phyloP scores from a whole-genome alignment of 108 stramenopile genomes.

The Aurantiochytrium sp. region DNA sequence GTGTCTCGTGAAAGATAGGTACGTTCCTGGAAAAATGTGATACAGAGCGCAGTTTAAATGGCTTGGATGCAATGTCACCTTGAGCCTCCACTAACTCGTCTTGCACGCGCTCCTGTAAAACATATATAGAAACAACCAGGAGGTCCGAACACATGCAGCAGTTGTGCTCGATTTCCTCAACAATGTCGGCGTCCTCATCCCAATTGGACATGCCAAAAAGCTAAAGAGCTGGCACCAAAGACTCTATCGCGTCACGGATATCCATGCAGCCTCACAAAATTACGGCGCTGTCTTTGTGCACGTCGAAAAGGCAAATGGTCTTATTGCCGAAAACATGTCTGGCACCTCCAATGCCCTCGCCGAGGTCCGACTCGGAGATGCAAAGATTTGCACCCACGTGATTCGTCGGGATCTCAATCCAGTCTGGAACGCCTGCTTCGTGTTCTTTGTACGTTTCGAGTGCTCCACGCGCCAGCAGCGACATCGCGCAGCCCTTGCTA shows the following conservation, averaged over 20 bases:
- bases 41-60: neutral
- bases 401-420: slow-evolving; percentile 8
- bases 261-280: neutral
- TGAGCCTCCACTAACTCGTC: neutral
- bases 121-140: neutral
- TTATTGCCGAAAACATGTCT: slow-evolving; percentile 3
- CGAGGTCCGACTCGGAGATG: neutral
- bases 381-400: neutral
- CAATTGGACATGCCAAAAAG: neutral
- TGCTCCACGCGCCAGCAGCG: neutral
- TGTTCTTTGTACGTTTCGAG: neutral
- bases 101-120: neutral
- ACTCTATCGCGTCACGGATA: neutral
- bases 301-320: neutral
- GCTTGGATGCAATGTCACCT: neutral
- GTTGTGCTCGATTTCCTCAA: neutral
- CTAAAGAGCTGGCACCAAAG: neutral
- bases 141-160: neutral
- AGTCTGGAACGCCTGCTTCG: neutral
- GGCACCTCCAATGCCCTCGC: neutral
- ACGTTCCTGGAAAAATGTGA: neutral
- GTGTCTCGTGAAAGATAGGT: neutral
- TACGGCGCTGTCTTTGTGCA: neutral
- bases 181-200: neutral
- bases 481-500: neutral